phyloP scores from a whole-genome alignment of 305 asterid genomes.

The Solanum chacoense region DNA sequence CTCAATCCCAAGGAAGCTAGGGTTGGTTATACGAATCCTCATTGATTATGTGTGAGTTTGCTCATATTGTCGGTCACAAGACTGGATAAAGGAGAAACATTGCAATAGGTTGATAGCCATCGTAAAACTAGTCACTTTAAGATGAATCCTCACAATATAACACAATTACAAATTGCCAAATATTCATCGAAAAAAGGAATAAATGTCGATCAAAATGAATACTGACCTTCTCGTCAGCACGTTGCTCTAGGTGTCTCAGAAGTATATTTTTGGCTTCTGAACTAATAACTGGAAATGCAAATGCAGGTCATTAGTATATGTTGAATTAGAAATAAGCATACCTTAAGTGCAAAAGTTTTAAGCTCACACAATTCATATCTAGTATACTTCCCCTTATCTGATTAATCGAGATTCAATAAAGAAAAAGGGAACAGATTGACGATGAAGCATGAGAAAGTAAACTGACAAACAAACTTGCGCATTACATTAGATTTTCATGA shows the following conservation, averaged over 20 bases:
- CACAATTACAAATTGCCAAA: neutral
- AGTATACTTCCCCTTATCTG: neutral
- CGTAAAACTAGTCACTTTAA: neutral
- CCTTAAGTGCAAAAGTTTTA: neutral
- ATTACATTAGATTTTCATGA: neutral
- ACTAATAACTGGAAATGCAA: constrained; percentile 36
- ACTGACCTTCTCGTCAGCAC: constrained; percentile 63
- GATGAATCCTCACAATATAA: neutral
- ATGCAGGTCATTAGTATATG: neutral
- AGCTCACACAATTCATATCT: neutral
- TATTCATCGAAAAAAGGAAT: neutral
- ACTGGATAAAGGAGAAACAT: neutral
- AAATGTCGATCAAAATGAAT: neutral
- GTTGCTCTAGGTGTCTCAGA: constrained; percentile 60
- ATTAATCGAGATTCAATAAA: neutral
- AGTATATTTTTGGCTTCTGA: constrained; percentile 60
- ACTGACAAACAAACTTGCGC: neutral
- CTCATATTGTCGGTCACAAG: neutral
- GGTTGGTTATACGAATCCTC: neutral
- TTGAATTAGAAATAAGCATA: neutral
- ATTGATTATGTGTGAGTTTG: neutral
- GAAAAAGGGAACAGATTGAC: neutral
- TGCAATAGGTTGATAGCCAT: neutral
- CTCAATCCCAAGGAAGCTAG: neutral
- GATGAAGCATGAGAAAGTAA: neutral